Base-by-base conservation (phyloP, 2,329 filamentous ascomycete genomes). In the Drechslerella dactyloides region DNA sequence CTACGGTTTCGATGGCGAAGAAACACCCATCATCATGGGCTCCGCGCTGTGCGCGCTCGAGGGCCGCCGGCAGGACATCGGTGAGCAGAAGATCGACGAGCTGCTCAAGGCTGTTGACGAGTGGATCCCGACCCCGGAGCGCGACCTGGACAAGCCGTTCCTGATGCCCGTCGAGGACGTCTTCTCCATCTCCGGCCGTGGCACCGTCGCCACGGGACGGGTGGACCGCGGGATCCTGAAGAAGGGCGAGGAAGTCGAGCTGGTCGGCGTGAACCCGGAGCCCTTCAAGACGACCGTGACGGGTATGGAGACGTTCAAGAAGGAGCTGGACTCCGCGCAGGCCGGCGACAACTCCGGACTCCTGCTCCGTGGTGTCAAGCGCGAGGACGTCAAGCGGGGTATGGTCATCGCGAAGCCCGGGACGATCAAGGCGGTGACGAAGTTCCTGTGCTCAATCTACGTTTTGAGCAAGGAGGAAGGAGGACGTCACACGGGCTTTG, bases 271-370 rank as follows among this genome's bases (percentile, higher is more conserved):
- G 84, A 87, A 89, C 76, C 82, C 83, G 65, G 85, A 87, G 51
- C 83, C 91, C 76, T 90, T 97, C 85, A 97, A 96, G 88, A 97
- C 94, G 82, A 97, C 97, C 86, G 93, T 99, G 75, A 99, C 94
- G 79, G 96, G 99, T 79, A 97, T 99, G 77, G 94, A 99, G 85
- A 99, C 93, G 76, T 99, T 99, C 86, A 97, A 97, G 87, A 99
- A 99, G 87, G 96, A 92, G 55, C 97, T 94, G 82, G 93, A 97
- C 69, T 91, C 96, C 83, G 96, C 93, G 69, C 87, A 90, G 78
- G 94, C 94, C 74, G 94, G 94, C 81, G 94, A 99, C 83, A 99
- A 97, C 88, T 97, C 94, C 24, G 94, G 94, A 79, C 90, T 99
- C 40, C 87, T 99, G 61, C 89, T 99, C 81, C 91, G 94, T 83